Percentiles rank a stretch among this genome's conserved stretches.
These are phyloP conservation scores for Trametes villosa DNA, from an alignment of 768 basidiomycete species.

Conservation along the genomic window DNA sequence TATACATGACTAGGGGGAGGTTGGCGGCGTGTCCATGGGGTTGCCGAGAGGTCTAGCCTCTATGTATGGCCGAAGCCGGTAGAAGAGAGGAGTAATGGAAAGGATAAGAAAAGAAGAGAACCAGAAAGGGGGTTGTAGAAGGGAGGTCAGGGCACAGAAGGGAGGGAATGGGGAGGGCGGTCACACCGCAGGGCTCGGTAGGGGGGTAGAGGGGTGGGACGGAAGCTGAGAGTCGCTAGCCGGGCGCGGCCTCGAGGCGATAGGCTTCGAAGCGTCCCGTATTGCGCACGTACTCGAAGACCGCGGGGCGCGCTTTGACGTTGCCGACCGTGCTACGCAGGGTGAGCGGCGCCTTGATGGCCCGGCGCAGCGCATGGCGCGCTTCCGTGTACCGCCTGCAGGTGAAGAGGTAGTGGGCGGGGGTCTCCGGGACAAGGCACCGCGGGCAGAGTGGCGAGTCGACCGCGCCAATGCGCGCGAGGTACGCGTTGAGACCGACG, in stretches of 20 bases:
- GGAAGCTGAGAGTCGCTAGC: neutral
- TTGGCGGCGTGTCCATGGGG: neutral
- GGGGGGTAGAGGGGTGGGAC: neutral
- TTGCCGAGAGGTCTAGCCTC: neutral
- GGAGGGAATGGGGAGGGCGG: neutral
- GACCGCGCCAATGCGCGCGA: neutral
- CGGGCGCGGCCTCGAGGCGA: neutral
- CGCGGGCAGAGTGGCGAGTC: neutral
- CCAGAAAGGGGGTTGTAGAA: too few species aligned
- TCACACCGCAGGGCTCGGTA: too few species aligned
- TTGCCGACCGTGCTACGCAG: neutral
- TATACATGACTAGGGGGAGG: neutral
- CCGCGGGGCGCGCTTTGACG: neutral
- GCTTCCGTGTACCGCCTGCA: neutral
- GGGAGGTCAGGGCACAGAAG: neutral
- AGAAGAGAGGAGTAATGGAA: too few species aligned
- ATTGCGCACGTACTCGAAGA: neutral
- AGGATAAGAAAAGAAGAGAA: neutral
- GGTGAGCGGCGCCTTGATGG: neutral
- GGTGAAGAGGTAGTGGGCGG: neutral
- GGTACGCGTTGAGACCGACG: constrained; percentile 1
- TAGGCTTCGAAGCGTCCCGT: neutral
- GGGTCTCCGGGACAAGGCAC: neutral
- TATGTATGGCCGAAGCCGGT: neutral
- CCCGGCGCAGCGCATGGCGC: neutral